Evolutionary conservation across 352 stramenopile species (phyloP).

Genomic region (Pythium phragmitis): DNA sequence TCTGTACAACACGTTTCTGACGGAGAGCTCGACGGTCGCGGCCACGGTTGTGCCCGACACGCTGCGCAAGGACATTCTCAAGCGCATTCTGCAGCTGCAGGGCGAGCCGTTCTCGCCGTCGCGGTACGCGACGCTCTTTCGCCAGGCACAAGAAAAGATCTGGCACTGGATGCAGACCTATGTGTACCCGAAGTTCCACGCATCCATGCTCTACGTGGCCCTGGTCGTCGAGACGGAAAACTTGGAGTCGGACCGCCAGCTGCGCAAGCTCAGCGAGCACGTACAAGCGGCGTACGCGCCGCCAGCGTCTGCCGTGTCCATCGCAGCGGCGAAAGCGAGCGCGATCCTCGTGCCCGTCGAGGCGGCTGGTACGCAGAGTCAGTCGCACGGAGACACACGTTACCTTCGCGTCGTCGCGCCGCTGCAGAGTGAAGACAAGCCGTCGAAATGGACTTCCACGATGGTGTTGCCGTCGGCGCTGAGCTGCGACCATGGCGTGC

Average conservation of each 20-base stretch:
- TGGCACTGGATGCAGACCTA: slow-evolving; percentile 66
- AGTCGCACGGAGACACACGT: neutral
- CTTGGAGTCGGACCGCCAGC: slow-evolving; percentile 58
- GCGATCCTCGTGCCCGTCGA: slow-evolving; percentile 29
- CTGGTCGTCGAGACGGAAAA: slow-evolving; percentile 72
- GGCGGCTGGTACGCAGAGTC: neutral
- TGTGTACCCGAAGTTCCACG: slow-evolving; percentile 61
- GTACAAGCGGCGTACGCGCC: slow-evolving; percentile 25
- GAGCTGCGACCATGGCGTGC: neutral
- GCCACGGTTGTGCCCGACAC: slow-evolving; percentile 47
- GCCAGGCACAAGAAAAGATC: slow-evolving; percentile 66
- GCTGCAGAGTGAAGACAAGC: slow-evolving; percentile 1
- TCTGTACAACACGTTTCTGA: slow-evolving; percentile 67
- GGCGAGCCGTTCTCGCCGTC: slow-evolving; percentile 73
- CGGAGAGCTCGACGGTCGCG: slow-evolving; percentile 31
- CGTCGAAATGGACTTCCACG: neutral
- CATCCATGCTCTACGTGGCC: slow-evolving; percentile 62
- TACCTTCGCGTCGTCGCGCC: slow-evolving; percentile 18
- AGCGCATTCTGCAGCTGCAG: slow-evolving; percentile 69
- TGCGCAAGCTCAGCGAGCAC: slow-evolving; percentile 64
- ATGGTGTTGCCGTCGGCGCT: neutral
- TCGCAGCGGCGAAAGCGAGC: slow-evolving; percentile 32
- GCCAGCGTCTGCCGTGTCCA: neutral
- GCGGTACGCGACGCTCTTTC: slow-evolving; percentile 67
- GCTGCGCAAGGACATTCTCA: slow-evolving; percentile 57